Base-by-base conservation (phyloP, 2,329 filamentous ascomycete genomes). In the Beauveria pseudobassiana region DNA sequence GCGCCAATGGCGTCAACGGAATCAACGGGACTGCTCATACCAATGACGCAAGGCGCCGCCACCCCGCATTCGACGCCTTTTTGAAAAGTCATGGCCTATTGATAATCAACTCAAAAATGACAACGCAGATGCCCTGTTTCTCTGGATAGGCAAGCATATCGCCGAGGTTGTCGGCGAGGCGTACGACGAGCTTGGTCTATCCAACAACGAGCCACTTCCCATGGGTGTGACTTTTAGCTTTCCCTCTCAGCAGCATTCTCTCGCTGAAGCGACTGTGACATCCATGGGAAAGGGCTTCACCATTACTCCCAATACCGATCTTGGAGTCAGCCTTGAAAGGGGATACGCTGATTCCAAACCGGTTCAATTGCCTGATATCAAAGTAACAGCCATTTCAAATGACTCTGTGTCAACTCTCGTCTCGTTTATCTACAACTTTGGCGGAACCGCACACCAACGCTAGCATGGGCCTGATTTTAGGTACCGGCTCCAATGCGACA, bases 71-170 rank as follows among this genome's bases (percentile, higher is more conserved):
- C 78, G 78, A 42, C 79, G 86, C 52, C 81, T 83, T 5, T 74
- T 90, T 61, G 89, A 92, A 71, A 87, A 81, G 65, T 84, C 83
- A 59, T 92, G 89, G 88, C 84, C 88, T 8, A 93, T 93, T 67
- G 82, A 82, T 53, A 85, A 91, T 48, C 83, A 87, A 60, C 74
- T 92, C 64, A 91, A 91, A 70, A 84, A 83, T 72, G 85, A 91
- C 66, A 87, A 92, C 65, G 85, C 88, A 1, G 86, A 91, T 62
- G 85, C 87, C 62, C 77, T 93, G 2, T 95, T 95, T 72, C 75
- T 81, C n/a, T 95, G 90, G 90, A 90, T 95, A 66, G 90, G 90
- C 28, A 78, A 83, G 67, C 89, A 87, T 68, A 90, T 95, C 67
- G 88, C 88, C 16, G 80, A 88, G 63, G 88, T 93, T 3, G 86